These are phyloP conservation scores for Blastocystis sp. DNA, from an alignment of 352 stramenopile species.

Conservation along the genomic window DNA sequence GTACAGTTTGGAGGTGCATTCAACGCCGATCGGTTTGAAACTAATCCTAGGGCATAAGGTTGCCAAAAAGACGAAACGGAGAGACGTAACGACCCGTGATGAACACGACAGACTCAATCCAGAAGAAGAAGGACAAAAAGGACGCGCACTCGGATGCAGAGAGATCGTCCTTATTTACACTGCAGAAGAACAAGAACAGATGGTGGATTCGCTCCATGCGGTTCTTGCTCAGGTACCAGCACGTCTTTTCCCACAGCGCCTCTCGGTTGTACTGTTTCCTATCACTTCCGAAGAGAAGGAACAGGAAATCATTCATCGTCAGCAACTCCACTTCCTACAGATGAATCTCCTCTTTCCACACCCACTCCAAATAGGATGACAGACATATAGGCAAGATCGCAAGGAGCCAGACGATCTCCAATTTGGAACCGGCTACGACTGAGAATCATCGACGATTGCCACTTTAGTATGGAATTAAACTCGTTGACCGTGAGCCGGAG, in stretches of 20 bases:
- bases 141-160: background rate
- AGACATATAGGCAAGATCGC: background rate
- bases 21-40: background rate
- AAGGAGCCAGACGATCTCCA: background rate
- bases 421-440: background rate
- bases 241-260: conserved; percentile 10
- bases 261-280: background rate
- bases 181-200: conserved; percentile 6
- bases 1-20: background rate
- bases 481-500: background rate
- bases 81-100: background rate
- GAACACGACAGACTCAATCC: background rate
- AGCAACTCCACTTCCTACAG: background rate
- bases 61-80: background rate
- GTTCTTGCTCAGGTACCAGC: background rate
- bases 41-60: background rate
- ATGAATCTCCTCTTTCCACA: background rate
- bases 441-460: background rate
- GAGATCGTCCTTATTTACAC: conserved; percentile 6
- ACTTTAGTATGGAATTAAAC: background rate
- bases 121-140: conserved; percentile 10
- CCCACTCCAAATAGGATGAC: background rate
- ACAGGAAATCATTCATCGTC: background rate
- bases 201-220: background rate
- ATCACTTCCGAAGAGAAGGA: background rate